Percentiles rank a stretch among this genome's conserved stretches.
Evolutionary conservation across 192 early-diverging fungal genomes (phyloP).

Genomic region (Backusella liffmaniae): DNA sequence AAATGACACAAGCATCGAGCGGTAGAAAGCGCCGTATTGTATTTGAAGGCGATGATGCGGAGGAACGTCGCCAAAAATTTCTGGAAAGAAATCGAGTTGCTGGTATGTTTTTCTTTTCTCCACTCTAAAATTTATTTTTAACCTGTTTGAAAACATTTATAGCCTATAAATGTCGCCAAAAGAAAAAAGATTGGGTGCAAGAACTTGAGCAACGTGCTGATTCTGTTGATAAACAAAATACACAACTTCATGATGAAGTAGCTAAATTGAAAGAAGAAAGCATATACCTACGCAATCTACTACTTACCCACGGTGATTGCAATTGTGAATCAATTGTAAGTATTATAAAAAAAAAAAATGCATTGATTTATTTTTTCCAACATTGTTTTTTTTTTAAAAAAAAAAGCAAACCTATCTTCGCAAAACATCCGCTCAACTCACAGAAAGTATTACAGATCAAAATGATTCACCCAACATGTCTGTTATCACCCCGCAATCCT

Average conservation of each 20-base stretch:
- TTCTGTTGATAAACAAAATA: slow-evolving; percentile 20
- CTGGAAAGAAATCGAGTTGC: slow-evolving; percentile 31
- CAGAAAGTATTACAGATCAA: neutral
- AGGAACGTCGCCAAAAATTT: slow-evolving; percentile 23
- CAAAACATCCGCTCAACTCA: slow-evolving; percentile 9
- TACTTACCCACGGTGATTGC: slow-evolving; percentile 28
- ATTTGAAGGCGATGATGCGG: slow-evolving; percentile 29
- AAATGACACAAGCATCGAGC: neutral
- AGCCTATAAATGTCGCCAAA: slow-evolving; percentile 42
- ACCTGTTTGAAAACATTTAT: neutral
- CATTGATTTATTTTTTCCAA: neutral
- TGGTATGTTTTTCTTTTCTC: slow-evolving; percentile 1
- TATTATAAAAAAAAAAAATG: neutral
- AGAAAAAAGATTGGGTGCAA: slow-evolving; percentile 38
- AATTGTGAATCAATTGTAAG: slow-evolving; percentile 25
- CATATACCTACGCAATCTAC: slow-evolving; percentile 27
- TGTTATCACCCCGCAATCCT: neutral
- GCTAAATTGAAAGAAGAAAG: slow-evolving; percentile 32
- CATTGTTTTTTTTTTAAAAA: neutral
- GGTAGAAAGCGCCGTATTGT: slow-evolving; percentile 22
- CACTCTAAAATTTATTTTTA: neutral
- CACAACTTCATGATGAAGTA: slow-evolving; percentile 21
- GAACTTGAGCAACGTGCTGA: slow-evolving; percentile 32
- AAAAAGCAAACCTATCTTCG: slow-evolving; percentile 15
- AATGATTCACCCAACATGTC: neutral